Percentiles rank a stretch among this genome's conserved stretches.
Evolutionary conservation across 805 yeast species (phyloP).

Genomic region (Candida ficus): DNA sequence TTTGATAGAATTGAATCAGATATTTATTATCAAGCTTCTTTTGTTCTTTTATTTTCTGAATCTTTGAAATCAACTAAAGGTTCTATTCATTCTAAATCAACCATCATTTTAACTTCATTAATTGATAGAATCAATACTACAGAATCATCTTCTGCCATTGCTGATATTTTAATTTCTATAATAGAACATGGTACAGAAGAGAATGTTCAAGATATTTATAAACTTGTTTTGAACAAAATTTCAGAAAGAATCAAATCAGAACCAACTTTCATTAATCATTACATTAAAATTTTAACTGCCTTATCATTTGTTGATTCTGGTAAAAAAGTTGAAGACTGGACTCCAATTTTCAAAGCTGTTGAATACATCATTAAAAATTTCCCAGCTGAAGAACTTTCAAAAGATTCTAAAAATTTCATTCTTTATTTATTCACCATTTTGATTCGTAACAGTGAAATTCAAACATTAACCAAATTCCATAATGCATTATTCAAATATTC

Average conservation of each 20-base stretch:
- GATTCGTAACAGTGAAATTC: conserved; percentile 51
- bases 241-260: conserved; percentile 12
- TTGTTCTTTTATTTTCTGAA: conserved; percentile 62
- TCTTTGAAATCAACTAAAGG: conserved; percentile 68
- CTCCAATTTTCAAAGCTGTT: conserved; percentile 20
- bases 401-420: conserved; percentile 19
- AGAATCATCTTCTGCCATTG: conserved; percentile 38
- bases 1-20: conserved; percentile 35
- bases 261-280: conserved; percentile 11
- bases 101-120: conserved; percentile 41
- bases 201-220: conserved; percentile 41
- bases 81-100: conserved; percentile 69
- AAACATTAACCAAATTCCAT: conserved; percentile 43
- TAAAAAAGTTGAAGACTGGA: conserved; percentile 54
- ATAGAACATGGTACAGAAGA: conserved; percentile 49
- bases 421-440: conserved; percentile 44
- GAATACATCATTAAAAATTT: conserved; percentile 7
- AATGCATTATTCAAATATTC: conserved; percentile 37
- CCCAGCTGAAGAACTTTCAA: not conserved
- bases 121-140: conserved; percentile 27
- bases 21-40: conserved; percentile 49
- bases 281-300: conserved; percentile 36
- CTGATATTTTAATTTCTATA: conserved; percentile 53
- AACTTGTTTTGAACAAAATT: conserved; percentile 24
- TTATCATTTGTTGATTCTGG: conserved; percentile 69